Conservation (phyloP, 148 eudicot genomes). For the Amaranthus cruentus region DNA sequence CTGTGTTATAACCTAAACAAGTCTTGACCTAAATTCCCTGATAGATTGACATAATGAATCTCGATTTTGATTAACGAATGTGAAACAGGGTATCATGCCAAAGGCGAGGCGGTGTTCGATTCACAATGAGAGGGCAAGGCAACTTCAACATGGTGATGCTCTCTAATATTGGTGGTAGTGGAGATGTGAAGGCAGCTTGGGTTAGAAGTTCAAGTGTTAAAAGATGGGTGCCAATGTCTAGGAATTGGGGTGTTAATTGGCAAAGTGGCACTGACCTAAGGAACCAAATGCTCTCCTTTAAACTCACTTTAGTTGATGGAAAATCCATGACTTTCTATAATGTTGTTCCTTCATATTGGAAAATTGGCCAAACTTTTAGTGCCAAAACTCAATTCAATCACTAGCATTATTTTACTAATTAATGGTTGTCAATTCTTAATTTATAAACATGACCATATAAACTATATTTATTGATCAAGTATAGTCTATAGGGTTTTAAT, state of each 20-base stretch:
- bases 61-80: neutral
- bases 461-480: neutral
- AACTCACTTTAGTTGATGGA: conserved; percentile 47
- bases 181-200: conserved; percentile 53
- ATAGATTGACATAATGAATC: too few species aligned
- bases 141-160: conserved; percentile 81
- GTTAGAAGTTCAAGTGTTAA: conserved; percentile 39
- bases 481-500: too few species aligned
- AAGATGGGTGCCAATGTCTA: conserved; percentile 53
- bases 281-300: conserved; percentile 50
- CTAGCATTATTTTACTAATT: neutral
- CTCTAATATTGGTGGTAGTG: conserved; percentile 56
- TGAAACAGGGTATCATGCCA: conserved; percentile 52
- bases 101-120: conserved; percentile 69
- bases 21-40: too few species aligned
- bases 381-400: conserved; percentile 40
- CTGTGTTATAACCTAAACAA: too few species aligned
- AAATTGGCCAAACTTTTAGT: conserved; percentile 63
- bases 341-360: conserved; percentile 69
- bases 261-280: conserved; percentile 48
- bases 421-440: neutral
- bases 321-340: conserved; percentile 37
- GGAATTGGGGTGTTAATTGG: conserved; percentile 87
- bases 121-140: conserved; percentile 70
- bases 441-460: neutral